Percentiles rank a stretch among this genome's conserved stretches.
Evolutionary conservation across 2,329 filamentous ascomycete genomes (phyloP).

Genomic region (Meredithiella fracta): DNA sequence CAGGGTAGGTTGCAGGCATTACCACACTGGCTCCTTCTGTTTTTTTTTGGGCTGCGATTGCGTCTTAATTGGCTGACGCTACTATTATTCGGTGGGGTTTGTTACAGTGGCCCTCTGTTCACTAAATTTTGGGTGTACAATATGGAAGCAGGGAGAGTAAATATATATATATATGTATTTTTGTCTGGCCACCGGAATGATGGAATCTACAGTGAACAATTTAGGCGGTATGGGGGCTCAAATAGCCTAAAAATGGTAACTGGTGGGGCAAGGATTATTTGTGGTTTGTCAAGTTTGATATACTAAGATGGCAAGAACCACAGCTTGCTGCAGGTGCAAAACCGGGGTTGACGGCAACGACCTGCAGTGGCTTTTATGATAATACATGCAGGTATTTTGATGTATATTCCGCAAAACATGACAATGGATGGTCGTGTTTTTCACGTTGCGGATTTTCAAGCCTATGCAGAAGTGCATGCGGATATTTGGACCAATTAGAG

Average conservation of each 20-base stretch:
- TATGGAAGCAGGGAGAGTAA: neutral
- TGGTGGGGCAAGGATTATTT: too few relatives aligned
- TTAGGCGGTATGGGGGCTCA: too few relatives aligned
- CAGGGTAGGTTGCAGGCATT: neutral
- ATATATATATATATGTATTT: neutral
- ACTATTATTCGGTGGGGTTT: neutral
- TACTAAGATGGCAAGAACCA: too few relatives aligned
- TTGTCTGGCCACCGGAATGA: neutral
- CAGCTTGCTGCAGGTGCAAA: too few relatives aligned
- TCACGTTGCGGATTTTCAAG: neutral
- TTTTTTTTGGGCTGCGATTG: slow-evolving; percentile 3
- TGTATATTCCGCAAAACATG: too few relatives aligned
- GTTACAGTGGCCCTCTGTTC: neutral
- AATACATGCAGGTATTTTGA: too few relatives aligned
- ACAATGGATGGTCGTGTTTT: too few relatives aligned
- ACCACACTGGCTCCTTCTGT: neutral
- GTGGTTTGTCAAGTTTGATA: too few relatives aligned
- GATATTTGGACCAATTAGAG: neutral
- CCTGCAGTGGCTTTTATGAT: too few relatives aligned
- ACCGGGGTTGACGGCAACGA: too few relatives aligned
- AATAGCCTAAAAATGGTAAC: too few relatives aligned
- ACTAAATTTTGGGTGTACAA: neutral
- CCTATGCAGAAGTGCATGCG: neutral
- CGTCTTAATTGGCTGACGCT: neutral
- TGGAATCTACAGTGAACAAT: neutral